Conservation (phyloP, 179 eudicot genomes). For the Pouteria campechiana region DNA sequence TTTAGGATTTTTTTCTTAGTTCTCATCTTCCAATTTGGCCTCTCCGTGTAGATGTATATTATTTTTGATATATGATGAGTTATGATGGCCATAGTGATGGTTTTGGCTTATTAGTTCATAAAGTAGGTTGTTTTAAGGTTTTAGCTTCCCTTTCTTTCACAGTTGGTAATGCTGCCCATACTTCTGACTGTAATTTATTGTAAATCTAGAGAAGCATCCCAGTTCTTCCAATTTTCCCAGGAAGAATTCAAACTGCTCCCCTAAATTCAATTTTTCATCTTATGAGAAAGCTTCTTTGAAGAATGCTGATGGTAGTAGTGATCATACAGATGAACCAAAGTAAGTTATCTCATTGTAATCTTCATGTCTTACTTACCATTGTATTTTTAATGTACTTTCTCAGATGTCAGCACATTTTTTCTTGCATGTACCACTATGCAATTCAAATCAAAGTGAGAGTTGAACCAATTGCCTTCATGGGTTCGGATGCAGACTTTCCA, state of each 20-base stretch:
- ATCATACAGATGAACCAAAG: constrained; percentile 4
- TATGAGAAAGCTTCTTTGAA: not conserved
- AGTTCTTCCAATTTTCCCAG: constrained; percentile 1
- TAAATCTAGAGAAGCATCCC: constrained; percentile 16
- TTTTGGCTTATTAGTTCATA: too few species aligned
- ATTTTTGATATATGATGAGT: too few species aligned
- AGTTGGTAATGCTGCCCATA: not conserved
- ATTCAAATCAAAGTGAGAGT: too few species aligned
- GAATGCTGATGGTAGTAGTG: constrained; percentile 4
- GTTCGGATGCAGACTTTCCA: constrained; percentile 17
- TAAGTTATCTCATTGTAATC: constrained; percentile 4
- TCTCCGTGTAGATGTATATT: too few species aligned
- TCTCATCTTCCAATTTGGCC: too few species aligned
- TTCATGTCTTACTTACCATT: too few species aligned
- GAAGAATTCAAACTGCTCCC: not conserved
- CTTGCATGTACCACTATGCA: too few species aligned
- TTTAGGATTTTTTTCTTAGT: too few species aligned
- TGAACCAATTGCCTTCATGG: not conserved
- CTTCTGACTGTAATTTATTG: not conserved
- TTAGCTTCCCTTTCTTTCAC: constrained; percentile 3
- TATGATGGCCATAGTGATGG: too few species aligned
- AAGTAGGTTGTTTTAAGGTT: too few species aligned
- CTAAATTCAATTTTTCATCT: constrained; percentile 3
- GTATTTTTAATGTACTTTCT: too few species aligned
- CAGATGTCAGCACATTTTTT: too few species aligned